Base-by-base conservation (phyloP, 23 red algal genomes). In the Gracilaria domingensis region DNA sequence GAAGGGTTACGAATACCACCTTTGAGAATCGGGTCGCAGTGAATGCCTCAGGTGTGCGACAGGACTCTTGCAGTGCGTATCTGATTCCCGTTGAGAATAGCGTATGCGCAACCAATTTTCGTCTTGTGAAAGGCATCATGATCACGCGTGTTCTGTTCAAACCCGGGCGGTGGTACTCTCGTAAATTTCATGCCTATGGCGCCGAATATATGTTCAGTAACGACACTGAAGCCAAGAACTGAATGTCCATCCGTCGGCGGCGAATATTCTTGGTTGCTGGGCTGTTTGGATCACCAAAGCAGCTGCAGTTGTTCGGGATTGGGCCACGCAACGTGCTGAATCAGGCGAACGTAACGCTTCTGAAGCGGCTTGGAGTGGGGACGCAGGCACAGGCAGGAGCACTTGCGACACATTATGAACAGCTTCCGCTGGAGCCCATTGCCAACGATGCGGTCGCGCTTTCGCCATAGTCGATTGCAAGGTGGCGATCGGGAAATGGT, bases 231-330 rank as follows among this genome's bases (percentile, higher is more conserved):
- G 8, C 33, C 37, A 23, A 11, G 42, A 38, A 76, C 4, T 6
- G 42, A 5, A 37, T 32, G 14, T 24, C 23, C 33, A 26, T 37
- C 20, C 45, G 18, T 8, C 25, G 28, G 37, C 35, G 24, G 45
- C 75, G 80, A 59, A 67, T 95, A 7, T n/a, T 95, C 33, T 38
- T 88, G 33, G 49, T 75, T 2, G 93, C 85, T 17, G 93, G 93
- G 34, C 39, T 85, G 66, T 79, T 61, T 36, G 85, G 77, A 4
- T 85, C 84, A 33, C 93, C 85, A 13, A 69, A 84, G 60, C 47
- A 90, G 48, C 83, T 95, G 18, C 80, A 86, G 66, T 38, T 90
- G 38, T 90, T 85, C 12, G 93, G 93, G 2, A 83, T 90, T 66
- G 85, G 85, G 8, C 85, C 93, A 18, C 57, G 74, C 5, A 55